A percentile compares a stretch with the other conserved stretches of the same genome.
Evolutionary conservation across 805 yeast genomes (phyloP).

Genomic region (Saccharomycopsis oosterbeekiorum): DNA sequence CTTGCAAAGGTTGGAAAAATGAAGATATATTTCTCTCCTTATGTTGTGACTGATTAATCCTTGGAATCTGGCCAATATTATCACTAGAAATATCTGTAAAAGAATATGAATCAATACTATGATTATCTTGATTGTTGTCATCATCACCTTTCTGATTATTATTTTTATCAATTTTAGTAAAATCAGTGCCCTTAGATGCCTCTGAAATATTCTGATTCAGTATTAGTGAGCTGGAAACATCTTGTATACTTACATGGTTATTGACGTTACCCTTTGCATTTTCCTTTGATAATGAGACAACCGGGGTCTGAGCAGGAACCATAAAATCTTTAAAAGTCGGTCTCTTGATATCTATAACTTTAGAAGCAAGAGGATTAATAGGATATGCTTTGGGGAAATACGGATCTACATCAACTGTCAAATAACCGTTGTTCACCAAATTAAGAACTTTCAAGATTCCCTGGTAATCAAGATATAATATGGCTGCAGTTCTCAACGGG

Average conservation of each 20-base stretch:
- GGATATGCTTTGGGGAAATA: neutral
- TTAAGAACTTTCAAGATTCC: conserved; percentile 30
- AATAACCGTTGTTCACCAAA: conserved; percentile 14
- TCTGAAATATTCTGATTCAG: neutral
- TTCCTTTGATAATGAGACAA: conserved; percentile 4
- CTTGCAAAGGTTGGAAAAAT: conserved; percentile 31
- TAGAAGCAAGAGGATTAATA: neutral
- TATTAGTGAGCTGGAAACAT: neutral
- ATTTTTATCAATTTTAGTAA: neutral
- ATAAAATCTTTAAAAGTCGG: conserved; percentile 50
- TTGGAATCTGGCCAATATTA: conserved; percentile 5
- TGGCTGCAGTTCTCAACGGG: conserved; percentile 63
- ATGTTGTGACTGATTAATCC: neutral
- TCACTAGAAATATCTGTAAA: neutral
- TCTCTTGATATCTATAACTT: conserved; percentile 40
- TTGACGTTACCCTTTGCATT: conserved; percentile 1
- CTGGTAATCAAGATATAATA: conserved; percentile 58
- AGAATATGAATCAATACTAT: neutral
- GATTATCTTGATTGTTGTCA: neutral
- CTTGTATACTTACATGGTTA: neutral
- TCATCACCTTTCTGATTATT: neutral
- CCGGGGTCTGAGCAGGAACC: neutral
- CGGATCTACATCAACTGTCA: neutral
- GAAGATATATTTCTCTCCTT: conserved; percentile 1
- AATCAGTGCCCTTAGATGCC: neutral